phyloP scores from a whole-genome alignment of 805 yeast species.

The Candida incommunis region DNA sequence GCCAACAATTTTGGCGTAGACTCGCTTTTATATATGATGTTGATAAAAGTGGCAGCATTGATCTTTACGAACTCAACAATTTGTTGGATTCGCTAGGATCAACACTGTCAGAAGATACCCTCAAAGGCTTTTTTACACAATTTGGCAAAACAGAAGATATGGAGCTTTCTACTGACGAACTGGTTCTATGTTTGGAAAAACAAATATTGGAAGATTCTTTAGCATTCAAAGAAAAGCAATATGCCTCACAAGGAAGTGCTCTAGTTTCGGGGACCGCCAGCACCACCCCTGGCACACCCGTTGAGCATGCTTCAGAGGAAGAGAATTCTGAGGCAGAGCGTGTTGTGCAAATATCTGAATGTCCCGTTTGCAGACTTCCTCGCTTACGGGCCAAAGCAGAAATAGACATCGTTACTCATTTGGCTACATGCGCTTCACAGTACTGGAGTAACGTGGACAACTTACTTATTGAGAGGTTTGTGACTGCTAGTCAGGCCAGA shows the following conservation, averaged over 20 bases:
- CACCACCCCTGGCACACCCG: background rate
- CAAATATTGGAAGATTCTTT: conserved; percentile 16
- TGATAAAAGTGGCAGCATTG: conserved; percentile 30
- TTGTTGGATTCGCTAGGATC: conserved; percentile 56
- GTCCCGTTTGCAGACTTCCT: conserved; percentile 69
- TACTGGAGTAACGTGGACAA: conserved; percentile 61
- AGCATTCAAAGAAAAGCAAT: conserved; percentile 1
- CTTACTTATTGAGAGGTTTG: conserved; percentile 44
- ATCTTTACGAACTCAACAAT: conserved; percentile 45
- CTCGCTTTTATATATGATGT: conserved; percentile 41
- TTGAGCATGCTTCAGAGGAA: conserved; percentile 7
- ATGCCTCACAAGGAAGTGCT: background rate
- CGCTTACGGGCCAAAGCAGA: conserved; percentile 17
- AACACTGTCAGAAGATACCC: conserved; percentile 21
- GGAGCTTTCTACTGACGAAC: conserved; percentile 38
- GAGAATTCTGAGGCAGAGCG: conserved; percentile 17
- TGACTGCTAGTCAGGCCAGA: conserved; percentile 69
- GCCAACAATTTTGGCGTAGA: conserved; percentile 57
- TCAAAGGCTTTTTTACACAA: conserved; percentile 18
- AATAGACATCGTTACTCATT: conserved; percentile 66
- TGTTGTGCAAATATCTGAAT: conserved; percentile 47
- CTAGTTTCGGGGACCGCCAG: conserved; percentile 1
- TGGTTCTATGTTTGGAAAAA: conserved; percentile 36
- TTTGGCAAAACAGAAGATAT: conserved; percentile 23
- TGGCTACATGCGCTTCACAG: conserved; percentile 72